Evolutionary conservation across 768 basidiomycete species (phyloP), one percentile per base, ranked within the genome.

Genomic region (Macrolepiota fuliginosa): DNA sequence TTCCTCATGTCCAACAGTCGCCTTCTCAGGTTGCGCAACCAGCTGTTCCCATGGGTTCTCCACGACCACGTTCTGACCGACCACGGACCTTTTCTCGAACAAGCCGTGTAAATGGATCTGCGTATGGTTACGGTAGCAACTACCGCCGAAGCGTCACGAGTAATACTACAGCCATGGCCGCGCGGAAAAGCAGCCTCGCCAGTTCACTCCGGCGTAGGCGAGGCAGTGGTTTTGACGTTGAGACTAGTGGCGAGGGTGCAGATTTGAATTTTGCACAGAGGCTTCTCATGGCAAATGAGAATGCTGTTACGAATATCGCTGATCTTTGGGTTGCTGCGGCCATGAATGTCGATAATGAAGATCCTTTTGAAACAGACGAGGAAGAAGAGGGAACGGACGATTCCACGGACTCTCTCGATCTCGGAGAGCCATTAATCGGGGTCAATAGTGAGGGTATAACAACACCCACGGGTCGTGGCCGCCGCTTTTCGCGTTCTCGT

Each of bases 261-360:
- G 89, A 90, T 65, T 81, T 94, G 54, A 94, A 92, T 67, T 94
- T 98, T 65, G 90, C 96, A 0, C 92, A 96, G 71, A 83, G 93
- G 62, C 70, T 96, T 24, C 76, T 96, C 47, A 87, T 96, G 78
- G 96, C 96, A 19, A 97, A 97, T 73, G 95, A 97, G 74, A 91
- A 94, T 66, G 90, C 93, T 12, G 94, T 95, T 4, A 96, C 93
- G 60, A 94, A 90, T 66, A 92, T 99, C 69, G 92, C 94, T 24
- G 96, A 98, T 74, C 78, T 99, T 22, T 99, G 97, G 97, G 93
- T 98, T 55, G 94, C 94, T 4, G 91, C 96, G 19, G 97, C 96
- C 5, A 93, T 96, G 77, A 97, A 96, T 62, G 93, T 89, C 32
- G 95, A 96, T 69, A 90, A 91, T 66, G 94, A 95, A 65, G 88